phyloP scores from a whole-genome alignment of 2,329 filamentous ascomycete genomes.

The Cladosporium phlei region DNA sequence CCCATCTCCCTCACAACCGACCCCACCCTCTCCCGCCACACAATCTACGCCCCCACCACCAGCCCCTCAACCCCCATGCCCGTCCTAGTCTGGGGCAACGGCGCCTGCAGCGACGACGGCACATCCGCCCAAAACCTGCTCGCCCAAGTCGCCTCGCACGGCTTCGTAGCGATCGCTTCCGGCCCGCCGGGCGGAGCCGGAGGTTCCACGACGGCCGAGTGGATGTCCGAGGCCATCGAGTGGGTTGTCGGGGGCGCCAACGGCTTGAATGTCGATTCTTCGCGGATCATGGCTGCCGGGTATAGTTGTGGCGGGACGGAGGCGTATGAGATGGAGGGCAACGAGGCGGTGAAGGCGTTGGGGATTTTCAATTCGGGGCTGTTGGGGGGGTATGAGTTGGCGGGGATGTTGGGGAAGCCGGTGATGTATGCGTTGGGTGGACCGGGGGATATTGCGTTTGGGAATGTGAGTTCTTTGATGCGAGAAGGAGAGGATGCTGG shows the following conservation, averaged over 20 bases:
- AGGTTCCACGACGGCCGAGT: slow-evolving; percentile 3
- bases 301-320: slow-evolving; percentile 12
- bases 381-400: background rate
- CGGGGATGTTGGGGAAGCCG: background rate
- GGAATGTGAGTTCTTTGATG: slow-evolving; percentile 13
- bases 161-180: slow-evolving; percentile 21
- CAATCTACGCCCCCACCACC: slow-evolving; percentile 15
- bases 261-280: slow-evolving; percentile 11
- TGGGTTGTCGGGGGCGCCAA: slow-evolving; percentile 3
- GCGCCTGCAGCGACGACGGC: slow-evolving; percentile 23
- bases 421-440: slow-evolving; percentile 9
- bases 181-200: slow-evolving; percentile 16
- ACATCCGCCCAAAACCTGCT: slow-evolving; percentile 18
- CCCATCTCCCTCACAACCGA: slow-evolving; percentile 8
- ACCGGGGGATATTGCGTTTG: slow-evolving; percentile 7
- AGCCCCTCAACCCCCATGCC: slow-evolving; percentile 22
- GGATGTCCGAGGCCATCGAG: slow-evolving; percentile 10
- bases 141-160: slow-evolving; percentile 21
- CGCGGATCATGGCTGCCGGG: slow-evolving; percentile 11
- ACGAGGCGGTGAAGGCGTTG: background rate
- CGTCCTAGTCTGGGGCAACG: slow-evolving; percentile 27
- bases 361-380: slow-evolving; percentile 12
- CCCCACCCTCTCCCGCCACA: slow-evolving; percentile 3
- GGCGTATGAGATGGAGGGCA: slow-evolving; percentile 9
- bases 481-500: too few species aligned